These are phyloP conservation scores for Cynanchum wilfordii DNA, from an alignment of 257 asterid genomes.

Conservation along the genomic window DNA sequence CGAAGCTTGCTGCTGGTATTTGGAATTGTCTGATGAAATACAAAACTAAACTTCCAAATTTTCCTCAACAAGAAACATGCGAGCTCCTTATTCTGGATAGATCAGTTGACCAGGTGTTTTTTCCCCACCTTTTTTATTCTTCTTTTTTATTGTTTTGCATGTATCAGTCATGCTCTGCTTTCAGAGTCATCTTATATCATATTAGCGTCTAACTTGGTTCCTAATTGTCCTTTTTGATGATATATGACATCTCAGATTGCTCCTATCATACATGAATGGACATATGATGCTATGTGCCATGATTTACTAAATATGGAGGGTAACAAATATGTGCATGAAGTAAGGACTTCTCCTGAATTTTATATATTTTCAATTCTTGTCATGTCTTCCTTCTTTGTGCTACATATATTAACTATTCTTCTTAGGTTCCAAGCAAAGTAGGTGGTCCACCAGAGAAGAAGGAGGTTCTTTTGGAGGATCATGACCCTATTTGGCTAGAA, in stretches of 20 bases:
- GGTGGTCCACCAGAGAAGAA: constrained; percentile 85
- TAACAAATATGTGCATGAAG: constrained; percentile 93
- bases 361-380: constrained; percentile 14
- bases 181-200: not conserved
- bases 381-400: constrained; percentile 15
- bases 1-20: constrained; percentile 93
- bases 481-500: constrained; percentile 98
- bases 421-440: constrained; percentile 76
- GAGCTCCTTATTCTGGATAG: constrained; percentile 94
- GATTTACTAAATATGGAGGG: constrained; percentile 95
- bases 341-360: constrained; percentile 26
- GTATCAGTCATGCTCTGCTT: constrained; percentile 9
- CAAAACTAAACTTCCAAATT: constrained; percentile 69
- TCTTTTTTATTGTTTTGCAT: not conserved
- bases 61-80: constrained; percentile 93
- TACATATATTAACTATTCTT: constrained; percentile 19
- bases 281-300: constrained; percentile 99
- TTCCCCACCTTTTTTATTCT: too few relatives aligned
- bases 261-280: constrained; percentile 98
- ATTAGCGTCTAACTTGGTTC: not conserved
- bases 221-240: not conserved
- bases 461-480: constrained; percentile 98
- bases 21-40: constrained; percentile 92
- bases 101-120: constrained; percentile 87
- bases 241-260: constrained; percentile 51